Evolutionary conservation across 345 rosid genomes (phyloP).

Genomic region (Syzygium grande): DNA sequence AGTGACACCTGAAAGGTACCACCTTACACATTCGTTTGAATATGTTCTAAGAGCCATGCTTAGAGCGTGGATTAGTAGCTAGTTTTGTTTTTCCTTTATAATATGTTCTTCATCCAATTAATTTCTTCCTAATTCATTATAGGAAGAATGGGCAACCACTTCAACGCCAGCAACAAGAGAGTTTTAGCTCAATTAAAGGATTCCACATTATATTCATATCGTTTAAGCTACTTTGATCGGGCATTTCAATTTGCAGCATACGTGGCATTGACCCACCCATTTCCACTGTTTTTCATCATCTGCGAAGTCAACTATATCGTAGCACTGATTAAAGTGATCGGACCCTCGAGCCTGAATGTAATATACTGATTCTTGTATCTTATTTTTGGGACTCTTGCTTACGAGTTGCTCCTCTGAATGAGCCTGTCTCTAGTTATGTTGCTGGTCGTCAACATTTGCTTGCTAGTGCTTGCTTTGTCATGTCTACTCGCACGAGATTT

Average conservation of each 20-base stretch:
- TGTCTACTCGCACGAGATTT: background rate
- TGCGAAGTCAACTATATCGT: background rate
- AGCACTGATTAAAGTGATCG: background rate
- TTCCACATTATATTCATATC: accelerated
- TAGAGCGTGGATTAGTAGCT: background rate
- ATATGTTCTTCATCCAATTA: background rate
- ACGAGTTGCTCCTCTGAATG: background rate
- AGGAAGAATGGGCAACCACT: background rate
- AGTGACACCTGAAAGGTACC: background rate
- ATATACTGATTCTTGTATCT: background rate
- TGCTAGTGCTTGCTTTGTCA: background rate
- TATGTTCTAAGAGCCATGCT: background rate
- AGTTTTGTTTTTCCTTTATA: background rate
- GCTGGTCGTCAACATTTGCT: background rate
- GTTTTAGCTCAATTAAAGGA: background rate
- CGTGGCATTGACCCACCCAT: accelerated
- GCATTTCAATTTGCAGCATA: background rate
- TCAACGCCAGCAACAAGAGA: accelerated
- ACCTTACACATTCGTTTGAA: background rate
- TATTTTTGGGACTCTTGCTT: background rate
- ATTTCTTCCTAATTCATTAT: background rate
- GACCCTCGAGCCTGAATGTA: accelerated
- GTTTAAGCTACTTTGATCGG: accelerated
- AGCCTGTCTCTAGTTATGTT: background rate
- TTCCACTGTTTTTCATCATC: background rate